Conservation (phyloP, 345 rosid genomes). For the Salix brachista region DNA sequence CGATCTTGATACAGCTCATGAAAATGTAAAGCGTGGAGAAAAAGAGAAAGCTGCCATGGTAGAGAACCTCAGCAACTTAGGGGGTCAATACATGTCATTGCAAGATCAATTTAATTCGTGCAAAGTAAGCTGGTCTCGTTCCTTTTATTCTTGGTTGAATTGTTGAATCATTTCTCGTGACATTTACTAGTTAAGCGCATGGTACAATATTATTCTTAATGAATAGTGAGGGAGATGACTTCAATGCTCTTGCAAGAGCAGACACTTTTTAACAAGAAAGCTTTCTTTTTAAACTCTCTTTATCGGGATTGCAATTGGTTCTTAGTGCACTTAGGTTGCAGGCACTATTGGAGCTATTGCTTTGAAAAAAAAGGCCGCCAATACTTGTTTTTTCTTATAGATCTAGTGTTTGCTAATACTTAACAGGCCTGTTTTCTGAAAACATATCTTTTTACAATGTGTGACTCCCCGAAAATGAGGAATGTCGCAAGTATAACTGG, state of each 20-base stretch:
- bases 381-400: neutral
- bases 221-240: neutral
- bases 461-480: neutral
- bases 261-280: neutral
- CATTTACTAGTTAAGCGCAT: neutral
- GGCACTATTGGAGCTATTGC: neutral
- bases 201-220: neutral
- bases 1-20: slow-evolving; percentile 83
- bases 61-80: slow-evolving; percentile 65
- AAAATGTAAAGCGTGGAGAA: slow-evolving; percentile 71
- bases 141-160: neutral
- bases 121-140: slow-evolving; percentile 44
- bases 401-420: neutral
- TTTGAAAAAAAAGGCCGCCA: neutral
- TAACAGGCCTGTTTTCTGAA: neutral
- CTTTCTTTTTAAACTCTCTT: neutral
- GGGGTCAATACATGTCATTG: slow-evolving; percentile 69
- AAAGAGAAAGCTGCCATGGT: slow-evolving; percentile 74
- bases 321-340: neutral
- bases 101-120: slow-evolving; percentile 70
- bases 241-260: neutral
- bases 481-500: neutral
- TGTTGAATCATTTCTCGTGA: neutral
- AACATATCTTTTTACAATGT: neutral
- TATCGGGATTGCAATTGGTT: neutral